Conservation (phyloP, 75 land plant species). For the Pinus albicaulis region DNA sequence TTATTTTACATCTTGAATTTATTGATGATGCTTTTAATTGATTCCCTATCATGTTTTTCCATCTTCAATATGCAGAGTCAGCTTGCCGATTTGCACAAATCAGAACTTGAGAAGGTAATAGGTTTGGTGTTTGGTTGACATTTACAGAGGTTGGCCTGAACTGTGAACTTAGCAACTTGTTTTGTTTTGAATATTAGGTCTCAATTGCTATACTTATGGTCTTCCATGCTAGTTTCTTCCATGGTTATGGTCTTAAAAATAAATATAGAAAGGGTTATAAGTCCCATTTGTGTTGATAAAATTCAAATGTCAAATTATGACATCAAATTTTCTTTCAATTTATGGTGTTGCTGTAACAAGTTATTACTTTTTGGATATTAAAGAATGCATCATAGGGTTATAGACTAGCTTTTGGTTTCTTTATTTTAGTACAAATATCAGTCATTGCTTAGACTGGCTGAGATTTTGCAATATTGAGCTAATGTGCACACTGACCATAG, state of each 20-base stretch:
- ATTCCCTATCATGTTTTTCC: background rate
- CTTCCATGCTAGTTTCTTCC: background rate
- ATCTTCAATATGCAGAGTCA: constrained; percentile 9
- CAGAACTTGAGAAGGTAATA: constrained; percentile 10
- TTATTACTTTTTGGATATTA: background rate
- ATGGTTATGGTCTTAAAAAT: background rate
- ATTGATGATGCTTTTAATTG: background rate
- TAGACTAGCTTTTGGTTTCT: background rate
- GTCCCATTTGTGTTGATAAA: too few relatives aligned
- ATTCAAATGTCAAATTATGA: background rate
- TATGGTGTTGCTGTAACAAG: too few relatives aligned
- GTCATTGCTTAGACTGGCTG: background rate
- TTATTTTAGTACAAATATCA: background rate
- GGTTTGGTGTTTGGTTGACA: background rate
- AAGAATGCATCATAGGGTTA: background rate
- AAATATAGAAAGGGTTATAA: too few relatives aligned
- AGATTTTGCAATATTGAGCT: background rate
- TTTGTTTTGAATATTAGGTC: background rate
- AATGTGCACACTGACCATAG: background rate
- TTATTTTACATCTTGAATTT: background rate
- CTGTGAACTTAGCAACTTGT: background rate
- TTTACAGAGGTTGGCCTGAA: background rate
- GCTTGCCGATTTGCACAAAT: constrained; percentile 8
- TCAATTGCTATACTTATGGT: too few relatives aligned
- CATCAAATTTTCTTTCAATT: background rate